Conservation (phyloP, 768 basidiomycete genomes). For the Daedaleopsis nitida region DNA sequence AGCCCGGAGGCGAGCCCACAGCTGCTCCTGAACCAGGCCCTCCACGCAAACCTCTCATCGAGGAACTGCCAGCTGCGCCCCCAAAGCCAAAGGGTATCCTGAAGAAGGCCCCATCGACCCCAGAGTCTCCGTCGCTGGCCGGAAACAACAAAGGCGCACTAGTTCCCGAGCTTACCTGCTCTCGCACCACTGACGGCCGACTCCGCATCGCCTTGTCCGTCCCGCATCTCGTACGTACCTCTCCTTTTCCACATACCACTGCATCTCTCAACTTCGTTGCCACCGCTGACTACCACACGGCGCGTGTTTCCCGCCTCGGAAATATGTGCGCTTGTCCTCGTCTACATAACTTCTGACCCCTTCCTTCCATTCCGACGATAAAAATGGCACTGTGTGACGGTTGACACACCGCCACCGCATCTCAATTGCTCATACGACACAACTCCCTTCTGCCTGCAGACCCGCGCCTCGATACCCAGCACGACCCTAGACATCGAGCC, state of each 20-base stretch:
- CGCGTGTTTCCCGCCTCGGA: background rate
- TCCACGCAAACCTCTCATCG: slow-evolving; percentile 46
- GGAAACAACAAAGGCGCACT: background rate
- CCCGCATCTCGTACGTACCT: slow-evolving; percentile 57
- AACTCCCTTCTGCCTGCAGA: slow-evolving; percentile 36
- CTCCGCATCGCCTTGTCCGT: slow-evolving; percentile 52
- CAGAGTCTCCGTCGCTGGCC: background rate
- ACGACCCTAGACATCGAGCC: slow-evolving; percentile 70
- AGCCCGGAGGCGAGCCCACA: too few species aligned
- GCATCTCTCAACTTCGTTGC: background rate
- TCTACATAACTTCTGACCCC: background rate
- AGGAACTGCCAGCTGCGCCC: slow-evolving; percentile 38
- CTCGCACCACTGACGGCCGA: slow-evolving; percentile 45
- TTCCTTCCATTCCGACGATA: background rate
- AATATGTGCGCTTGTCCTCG: background rate
- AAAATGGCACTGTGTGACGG: background rate
- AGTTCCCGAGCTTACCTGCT: slow-evolving; percentile 45
- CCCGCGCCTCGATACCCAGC: slow-evolving; percentile 42
- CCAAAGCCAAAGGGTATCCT: slow-evolving; percentile 44
- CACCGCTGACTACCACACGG: background rate
- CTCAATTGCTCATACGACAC: background rate
- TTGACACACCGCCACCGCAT: background rate
- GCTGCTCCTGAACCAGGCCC: slow-evolving; percentile 19
- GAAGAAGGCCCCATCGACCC: slow-evolving; percentile 29
- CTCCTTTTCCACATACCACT: background rate